Evolutionary conservation across 2,329 filamentous ascomycete species (phyloP), one percentile per base, ranked within the genome.

Genomic region (Myrmaecium sp.): DNA sequence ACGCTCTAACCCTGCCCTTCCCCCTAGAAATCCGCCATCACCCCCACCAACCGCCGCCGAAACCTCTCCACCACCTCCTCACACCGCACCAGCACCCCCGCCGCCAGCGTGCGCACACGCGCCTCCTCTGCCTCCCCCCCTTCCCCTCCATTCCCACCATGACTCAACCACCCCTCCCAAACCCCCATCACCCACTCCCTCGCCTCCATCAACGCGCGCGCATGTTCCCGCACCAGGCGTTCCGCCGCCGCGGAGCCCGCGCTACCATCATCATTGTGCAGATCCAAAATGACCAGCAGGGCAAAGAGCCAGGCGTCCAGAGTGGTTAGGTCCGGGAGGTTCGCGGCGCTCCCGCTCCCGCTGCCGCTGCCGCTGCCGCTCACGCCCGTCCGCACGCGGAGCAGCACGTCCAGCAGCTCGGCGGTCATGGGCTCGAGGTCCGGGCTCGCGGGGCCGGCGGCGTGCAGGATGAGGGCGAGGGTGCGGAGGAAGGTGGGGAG

Each of bases 401-500:
- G 67, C 3, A 95, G 57, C n/a, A 98, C 54, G 23, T 76, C 67
- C 69, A 84, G 84, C 11, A 91, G 67, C 51, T 94, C 82, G 6
- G 70, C 60, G 2, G 83, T 94, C 60, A 94, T 73, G 29, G 81
- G 70, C 2, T 76, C 71, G 1, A 95, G 64, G 2, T 69, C 63
- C 0, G 84, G 60, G 0, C 79, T 84, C 28, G 75, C 72, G 0
- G 84, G 79, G 0, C 89, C 89, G 0, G 79, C 69, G 0, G 86
- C 79, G 38, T 93, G 76, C 23, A 95, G 56, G 17, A 93, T 58
- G 5, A 98, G 59, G 1, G 77, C 76, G 0, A 95, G 61, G 0
- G 89, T 98, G 49, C 91, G 84, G 17, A 95, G 57, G 47, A 82
- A 89, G 6, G 83, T 66, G 0, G 74, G 64, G 0, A 95, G 66